Evolutionary conservation across 495 filamentous ascomycete species (phyloP).

Genomic region (Cercophora sp.): DNA sequence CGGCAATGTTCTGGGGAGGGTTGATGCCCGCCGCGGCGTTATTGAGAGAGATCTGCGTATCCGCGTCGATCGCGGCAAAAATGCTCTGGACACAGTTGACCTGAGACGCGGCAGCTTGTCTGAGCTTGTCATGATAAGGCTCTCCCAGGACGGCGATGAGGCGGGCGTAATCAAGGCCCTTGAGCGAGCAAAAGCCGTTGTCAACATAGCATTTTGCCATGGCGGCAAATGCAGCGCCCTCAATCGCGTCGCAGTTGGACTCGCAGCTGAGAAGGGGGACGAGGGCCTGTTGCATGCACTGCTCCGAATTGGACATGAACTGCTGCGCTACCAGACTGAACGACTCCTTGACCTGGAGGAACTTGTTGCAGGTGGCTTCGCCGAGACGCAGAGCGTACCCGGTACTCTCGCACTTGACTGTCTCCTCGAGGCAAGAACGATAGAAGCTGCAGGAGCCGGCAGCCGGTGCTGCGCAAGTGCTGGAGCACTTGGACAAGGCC

Average conservation of each 20-base stretch:
- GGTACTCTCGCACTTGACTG: neutral
- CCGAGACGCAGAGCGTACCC: neutral
- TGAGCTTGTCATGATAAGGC: neutral
- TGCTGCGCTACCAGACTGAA: neutral
- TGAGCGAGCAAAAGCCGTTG: neutral
- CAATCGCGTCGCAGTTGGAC: neutral
- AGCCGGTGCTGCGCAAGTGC: neutral
- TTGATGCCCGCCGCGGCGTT: no score
- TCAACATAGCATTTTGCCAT: neutral
- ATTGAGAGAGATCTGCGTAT: no score
- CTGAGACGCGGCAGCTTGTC: neutral
- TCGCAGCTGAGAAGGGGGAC: neutral
- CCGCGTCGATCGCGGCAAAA: no score
- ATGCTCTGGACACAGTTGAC: no score
- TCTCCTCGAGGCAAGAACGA: neutral
- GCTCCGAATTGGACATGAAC: neutral
- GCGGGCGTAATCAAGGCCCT: neutral
- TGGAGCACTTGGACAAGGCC: neutral
- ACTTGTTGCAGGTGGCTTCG: neutral
- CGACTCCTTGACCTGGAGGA: neutral
- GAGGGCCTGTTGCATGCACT: neutral
- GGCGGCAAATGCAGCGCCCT: neutral
- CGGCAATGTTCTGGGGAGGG: no score
- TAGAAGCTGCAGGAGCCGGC: neutral
- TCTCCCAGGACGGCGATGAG: neutral